Evolutionary conservation across 2,329 filamentous ascomycete genomes (phyloP).

Genomic region (Xylaria digitata): DNA sequence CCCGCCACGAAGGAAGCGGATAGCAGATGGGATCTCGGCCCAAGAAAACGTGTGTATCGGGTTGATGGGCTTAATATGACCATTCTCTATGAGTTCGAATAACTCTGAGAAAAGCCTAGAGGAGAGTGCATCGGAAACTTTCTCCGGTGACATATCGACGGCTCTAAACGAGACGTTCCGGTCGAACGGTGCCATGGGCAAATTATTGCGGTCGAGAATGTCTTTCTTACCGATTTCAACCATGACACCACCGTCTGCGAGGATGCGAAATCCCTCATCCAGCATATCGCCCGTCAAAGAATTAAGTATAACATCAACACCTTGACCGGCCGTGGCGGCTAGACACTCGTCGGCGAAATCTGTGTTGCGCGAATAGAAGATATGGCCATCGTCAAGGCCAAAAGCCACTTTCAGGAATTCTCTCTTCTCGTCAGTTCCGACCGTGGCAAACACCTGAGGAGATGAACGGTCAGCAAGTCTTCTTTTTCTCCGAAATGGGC

Average conservation of each 20-base stretch:
- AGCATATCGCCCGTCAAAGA: slow-evolving; percentile 41
- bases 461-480: not conserved
- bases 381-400: slow-evolving; percentile 18
- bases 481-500: not conserved
- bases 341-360: slow-evolving; percentile 48
- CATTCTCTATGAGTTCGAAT: slow-evolving; percentile 35
- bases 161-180: slow-evolving; percentile 36
- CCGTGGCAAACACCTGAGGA: slow-evolving; percentile 40
- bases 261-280: slow-evolving; percentile 36
- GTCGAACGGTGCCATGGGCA: slow-evolving; percentile 42
- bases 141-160: slow-evolving; percentile 35
- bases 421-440: slow-evolving; percentile 38
- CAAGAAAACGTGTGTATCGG: slow-evolving; percentile 49
- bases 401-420: slow-evolving; percentile 47
- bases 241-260: slow-evolving; percentile 38
- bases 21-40: slow-evolving; percentile 46
- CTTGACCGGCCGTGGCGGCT: slow-evolving; percentile 43
- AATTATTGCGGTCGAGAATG: slow-evolving; percentile 33
- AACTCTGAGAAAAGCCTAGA: slow-evolving; percentile 10
- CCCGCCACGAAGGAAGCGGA: slow-evolving; percentile 50
- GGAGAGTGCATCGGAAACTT: slow-evolving; percentile 2
- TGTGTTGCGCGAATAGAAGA: slow-evolving; percentile 41
- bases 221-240: slow-evolving; percentile 43
- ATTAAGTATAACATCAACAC: slow-evolving; percentile 35
- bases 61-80: slow-evolving; percentile 47